Percentiles rank a stretch among this genome's conserved stretches.
Evolutionary conservation across 768 basidiomycete genomes (phyloP).

Genomic region (Hygrocybe punicea): DNA sequence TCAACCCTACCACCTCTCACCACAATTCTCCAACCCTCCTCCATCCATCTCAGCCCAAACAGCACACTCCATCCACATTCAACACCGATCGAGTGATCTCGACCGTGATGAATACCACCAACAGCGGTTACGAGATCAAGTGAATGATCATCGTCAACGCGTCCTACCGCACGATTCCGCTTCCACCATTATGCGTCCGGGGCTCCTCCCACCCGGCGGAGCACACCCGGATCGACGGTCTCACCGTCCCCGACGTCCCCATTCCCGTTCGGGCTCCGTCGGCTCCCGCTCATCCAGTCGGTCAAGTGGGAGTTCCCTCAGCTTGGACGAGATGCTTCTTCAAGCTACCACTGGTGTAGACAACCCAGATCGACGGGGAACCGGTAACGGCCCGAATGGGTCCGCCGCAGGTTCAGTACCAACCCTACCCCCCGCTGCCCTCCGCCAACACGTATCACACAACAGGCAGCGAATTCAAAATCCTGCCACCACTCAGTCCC

Average conservation of each 20-base stretch:
- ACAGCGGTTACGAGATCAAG: slow-evolving; percentile 6
- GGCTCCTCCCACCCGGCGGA: not conserved
- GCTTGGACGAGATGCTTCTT: slow-evolving; percentile 46
- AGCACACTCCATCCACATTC: not conserved
- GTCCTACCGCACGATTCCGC: not conserved
- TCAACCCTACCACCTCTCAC: not conserved
- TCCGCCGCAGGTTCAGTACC: not conserved
- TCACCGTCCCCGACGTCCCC: slow-evolving; percentile 6
- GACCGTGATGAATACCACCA: slow-evolving; percentile 3
- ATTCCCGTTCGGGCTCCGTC: slow-evolving; percentile 24
- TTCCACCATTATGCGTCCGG: not conserved
- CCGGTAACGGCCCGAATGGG: not conserved
- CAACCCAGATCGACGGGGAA: not conserved
- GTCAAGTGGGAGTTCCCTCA: slow-evolving; percentile 37
- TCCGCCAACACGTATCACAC: slow-evolving; percentile 5
- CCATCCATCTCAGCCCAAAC: not conserved
- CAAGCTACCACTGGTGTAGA: slow-evolving; percentile 31
- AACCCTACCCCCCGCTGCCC: not conserved
- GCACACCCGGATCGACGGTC: not conserved
- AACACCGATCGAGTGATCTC: not conserved
- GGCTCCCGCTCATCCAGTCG: slow-evolving; percentile 28
- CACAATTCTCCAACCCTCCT: not conserved
- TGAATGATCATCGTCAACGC: not conserved
- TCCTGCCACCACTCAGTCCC: slow-evolving; percentile 14
- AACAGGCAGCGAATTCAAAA: not conserved